Evolutionary conservation across 495 filamentous ascomycete genomes (phyloP).

Genomic region (Xylaria venustula): DNA sequence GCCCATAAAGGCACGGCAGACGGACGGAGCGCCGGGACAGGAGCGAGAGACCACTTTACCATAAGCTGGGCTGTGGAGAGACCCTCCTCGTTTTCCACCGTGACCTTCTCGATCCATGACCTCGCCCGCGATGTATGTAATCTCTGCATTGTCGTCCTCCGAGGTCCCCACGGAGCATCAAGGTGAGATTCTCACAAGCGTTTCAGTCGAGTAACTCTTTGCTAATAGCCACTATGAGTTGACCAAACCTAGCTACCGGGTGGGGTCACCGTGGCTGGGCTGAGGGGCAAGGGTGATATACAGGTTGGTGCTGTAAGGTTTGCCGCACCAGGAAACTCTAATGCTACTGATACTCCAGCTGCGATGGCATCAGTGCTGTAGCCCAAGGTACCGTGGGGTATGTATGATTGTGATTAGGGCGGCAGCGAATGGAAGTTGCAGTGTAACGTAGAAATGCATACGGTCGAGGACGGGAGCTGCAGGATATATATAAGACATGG

Average conservation of each 20-base stretch:
- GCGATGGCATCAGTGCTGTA: background rate
- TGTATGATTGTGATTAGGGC: background rate
- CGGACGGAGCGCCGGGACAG: background rate
- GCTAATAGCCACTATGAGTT: constrained; percentile 18
- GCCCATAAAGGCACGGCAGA: background rate
- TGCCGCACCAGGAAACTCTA: background rate
- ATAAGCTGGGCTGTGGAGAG: constrained; percentile 83
- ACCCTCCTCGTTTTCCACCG: constrained; percentile 72
- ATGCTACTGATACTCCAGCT: background rate
- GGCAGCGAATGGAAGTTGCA: background rate
- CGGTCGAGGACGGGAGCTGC: constrained; percentile 13
- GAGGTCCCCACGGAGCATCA: background rate
- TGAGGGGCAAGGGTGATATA: constrained; percentile 5
- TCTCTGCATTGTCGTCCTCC: constrained; percentile 19
- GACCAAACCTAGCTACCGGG: background rate
- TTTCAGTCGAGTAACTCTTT: constrained; percentile 25
- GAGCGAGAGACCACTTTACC: constrained; percentile 30
- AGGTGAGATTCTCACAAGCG: constrained; percentile 1
- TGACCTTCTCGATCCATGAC: constrained; percentile 53
- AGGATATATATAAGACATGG: constrained; percentile 20
- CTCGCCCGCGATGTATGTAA: constrained; percentile 23
- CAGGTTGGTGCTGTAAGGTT: constrained; percentile 7
- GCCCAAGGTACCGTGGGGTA: background rate
- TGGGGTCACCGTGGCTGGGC: background rate
- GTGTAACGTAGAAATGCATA: background rate